Evolutionary conservation across 805 yeast genomes (phyloP).

Genomic region (Huiozyma naganishii): DNA sequence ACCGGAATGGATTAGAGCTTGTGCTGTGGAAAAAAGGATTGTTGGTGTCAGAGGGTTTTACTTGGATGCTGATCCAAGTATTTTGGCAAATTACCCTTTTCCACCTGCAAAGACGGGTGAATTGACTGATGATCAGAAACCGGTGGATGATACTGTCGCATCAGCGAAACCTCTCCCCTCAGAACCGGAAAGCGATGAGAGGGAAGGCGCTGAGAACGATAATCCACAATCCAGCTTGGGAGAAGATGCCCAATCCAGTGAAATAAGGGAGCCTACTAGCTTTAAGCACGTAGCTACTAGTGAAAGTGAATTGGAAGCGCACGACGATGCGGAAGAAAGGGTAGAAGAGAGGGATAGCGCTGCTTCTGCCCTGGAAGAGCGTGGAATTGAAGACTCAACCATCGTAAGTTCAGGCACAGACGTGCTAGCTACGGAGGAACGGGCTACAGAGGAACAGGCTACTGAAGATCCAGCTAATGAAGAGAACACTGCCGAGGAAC

Average conservation of each 20-base stretch:
- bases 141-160: constrained; percentile 18
- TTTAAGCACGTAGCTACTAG: constrained; percentile 6
- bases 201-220: too few relatives aligned
- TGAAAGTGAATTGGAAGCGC: constrained; percentile 4
- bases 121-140: constrained; percentile 15
- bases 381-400: too few relatives aligned
- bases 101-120: constrained; percentile 9
- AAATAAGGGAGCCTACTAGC: constrained; percentile 5
- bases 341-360: not conserved
- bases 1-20: constrained; percentile 95
- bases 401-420: not conserved
- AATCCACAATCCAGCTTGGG: too few relatives aligned
- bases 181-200: constrained; percentile 3
- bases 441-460: not conserved
- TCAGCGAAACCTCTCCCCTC: constrained; percentile 8
- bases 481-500: not conserved
- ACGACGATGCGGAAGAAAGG: constrained; percentile 3
- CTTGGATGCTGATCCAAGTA: constrained; percentile 41
- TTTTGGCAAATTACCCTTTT: constrained; percentile 38
- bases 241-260: too few relatives aligned
- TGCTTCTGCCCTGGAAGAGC: too few relatives aligned
- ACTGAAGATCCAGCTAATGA: not conserved
- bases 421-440: not conserved
- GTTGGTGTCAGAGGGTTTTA: constrained; percentile 89
- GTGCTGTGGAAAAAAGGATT: constrained; percentile 77